These are phyloP conservation scores for Teratosphaeria destructans DNA, from an alignment of 2,329 filamentous ascomycete species.

Conservation along the genomic window DNA sequence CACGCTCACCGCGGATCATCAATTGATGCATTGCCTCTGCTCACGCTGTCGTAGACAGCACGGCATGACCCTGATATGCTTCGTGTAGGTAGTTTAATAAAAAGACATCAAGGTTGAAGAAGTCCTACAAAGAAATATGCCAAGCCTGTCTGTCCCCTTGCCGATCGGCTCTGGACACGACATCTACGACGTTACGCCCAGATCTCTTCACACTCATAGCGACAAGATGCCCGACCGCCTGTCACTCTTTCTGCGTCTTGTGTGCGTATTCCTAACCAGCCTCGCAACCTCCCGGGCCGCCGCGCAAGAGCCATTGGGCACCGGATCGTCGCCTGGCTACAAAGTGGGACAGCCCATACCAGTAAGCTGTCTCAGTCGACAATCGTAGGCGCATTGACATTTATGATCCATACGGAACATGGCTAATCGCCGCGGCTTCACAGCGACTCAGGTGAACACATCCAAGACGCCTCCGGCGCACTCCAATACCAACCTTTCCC, in stretches of 20 bases:
- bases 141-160: not conserved
- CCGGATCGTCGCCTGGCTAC: conserved; percentile 31
- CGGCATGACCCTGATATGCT: too few relatives aligned
- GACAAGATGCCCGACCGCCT: conserved; percentile 14
- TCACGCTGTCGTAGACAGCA: too few relatives aligned
- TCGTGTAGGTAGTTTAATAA: not conserved
- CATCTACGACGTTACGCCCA: not conserved
- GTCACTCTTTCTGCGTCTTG: conserved; percentile 18
- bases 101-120: not conserved
- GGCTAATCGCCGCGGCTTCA: not conserved
- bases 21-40: too few relatives aligned
- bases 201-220: not conserved
- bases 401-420: not conserved
- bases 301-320: conserved; percentile 30
- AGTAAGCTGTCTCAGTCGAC: conserved; percentile 36
- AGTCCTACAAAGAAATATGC: not conserved
- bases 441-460: conserved; percentile 81
- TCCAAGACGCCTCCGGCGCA: conserved; percentile 67
- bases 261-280: conserved; percentile 22
- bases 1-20: too few relatives aligned
- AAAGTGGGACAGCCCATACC: conserved; percentile 40
- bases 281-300: conserved; percentile 29
- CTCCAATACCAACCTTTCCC: conserved; percentile 90
- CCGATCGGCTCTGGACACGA: not conserved
- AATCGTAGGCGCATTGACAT: not conserved